phyloP scores from a whole-genome alignment of 2,329 filamentous ascomycete genomes.

The Penicillium sp. region DNA sequence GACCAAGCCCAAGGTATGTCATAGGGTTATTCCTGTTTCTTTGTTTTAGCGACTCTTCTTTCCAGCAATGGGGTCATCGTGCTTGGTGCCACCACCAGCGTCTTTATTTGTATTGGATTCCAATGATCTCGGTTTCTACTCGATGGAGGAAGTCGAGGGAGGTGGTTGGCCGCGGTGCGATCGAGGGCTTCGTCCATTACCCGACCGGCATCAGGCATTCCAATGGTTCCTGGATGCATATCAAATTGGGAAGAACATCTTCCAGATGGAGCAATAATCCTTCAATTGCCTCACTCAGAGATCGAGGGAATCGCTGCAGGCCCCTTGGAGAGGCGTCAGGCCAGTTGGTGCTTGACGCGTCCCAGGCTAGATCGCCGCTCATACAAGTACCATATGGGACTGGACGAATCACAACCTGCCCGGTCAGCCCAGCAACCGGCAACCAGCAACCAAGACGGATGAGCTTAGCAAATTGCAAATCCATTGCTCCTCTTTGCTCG shows the following conservation, averaged over 20 bases:
- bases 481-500: background rate
- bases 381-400: background rate
- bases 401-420: slow-evolving; percentile 9
- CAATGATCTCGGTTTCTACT: slow-evolving; percentile 15
- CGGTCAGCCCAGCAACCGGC: background rate
- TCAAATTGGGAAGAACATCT: background rate
- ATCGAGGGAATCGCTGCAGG: background rate
- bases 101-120: background rate
- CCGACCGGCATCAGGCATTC: background rate
- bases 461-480: slow-evolving; percentile 3
- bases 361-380: slow-evolving; percentile 2
- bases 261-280: background rate
- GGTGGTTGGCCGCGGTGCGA: slow-evolving; percentile 6
- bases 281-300: background rate
- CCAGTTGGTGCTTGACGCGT: slow-evolving; percentile 4
- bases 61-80: background rate
- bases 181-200: slow-evolving; percentile 9
- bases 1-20: slow-evolving; percentile 77
- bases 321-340: background rate
- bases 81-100: background rate
- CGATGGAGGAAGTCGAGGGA: background rate
- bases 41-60: slow-evolving; percentile 6
- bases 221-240: background rate
- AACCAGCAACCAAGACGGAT: background rate
- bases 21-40: slow-evolving; percentile 34